Base-by-base conservation (phyloP, 495 filamentous ascomycete species). In the Tuber magnatum region DNA sequence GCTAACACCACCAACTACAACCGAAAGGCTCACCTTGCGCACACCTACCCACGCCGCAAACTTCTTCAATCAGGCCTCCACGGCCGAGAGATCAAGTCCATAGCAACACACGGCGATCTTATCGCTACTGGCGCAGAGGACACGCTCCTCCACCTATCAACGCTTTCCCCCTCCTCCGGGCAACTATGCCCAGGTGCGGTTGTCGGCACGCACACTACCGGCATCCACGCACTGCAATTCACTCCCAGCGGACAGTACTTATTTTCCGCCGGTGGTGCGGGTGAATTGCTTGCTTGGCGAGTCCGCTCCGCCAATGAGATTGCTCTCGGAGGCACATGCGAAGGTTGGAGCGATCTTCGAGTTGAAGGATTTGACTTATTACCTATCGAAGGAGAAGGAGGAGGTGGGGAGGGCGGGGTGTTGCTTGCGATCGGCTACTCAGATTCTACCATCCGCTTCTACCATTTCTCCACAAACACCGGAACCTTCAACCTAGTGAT, bases 41-140 rank as follows among this genome's bases (percentile, higher is more conserved):
- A 16, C 18, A 65, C 70, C 10, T 35, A 65, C 56, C 89, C 92
- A 72, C 77, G 76, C 0, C 70, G 81, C 38, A 70, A 35, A 2
- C 81, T 89, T 0, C 80, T 97, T 1, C 89, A 89, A 41, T 72
- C 81, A 0, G 95, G 95, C 0, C 88, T 88, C 1, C 95, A 99
- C 83, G 95, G 95, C 0, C 84, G 95, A 46, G 95, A 99, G 85
- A 92, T 97, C 77, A 94, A 94, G 83, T 86, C 91, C 2, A 85
- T 90, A 76, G 89, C 92, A n/a, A 81, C 90, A 10, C 87, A 83
- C 81, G 41, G 79, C 77, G 70, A 82, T 56, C 84, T 90, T 28
- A 83, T 97, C 56, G 94, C 92, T 1, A 98, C 94, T 0, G 95
- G 92, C 0, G 91, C 93, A 0, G 95, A 98, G 83, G 95, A 98